A percentile compares a stretch with the other conserved stretches of the same genome.
These are phyloP conservation scores for Moringa oleifera DNA, from an alignment of 345 rosid species.

Conservation along the genomic window DNA sequence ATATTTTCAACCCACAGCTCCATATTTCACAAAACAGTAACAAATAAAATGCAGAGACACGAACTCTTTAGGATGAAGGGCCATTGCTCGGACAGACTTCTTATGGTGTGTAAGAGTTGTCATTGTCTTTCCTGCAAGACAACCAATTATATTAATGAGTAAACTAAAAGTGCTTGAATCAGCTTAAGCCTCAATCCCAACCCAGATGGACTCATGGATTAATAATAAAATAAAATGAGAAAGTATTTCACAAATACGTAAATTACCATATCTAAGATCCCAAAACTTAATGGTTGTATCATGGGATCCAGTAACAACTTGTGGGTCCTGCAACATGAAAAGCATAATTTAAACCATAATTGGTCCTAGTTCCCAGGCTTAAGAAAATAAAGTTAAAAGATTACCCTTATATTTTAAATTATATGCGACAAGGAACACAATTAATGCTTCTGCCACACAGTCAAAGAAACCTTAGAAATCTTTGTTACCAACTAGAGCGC, in stretches of 20 bases:
- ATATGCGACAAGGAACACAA: no score
- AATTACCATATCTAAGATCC: conserved; percentile 93
- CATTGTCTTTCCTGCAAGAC: conserved; percentile 80
- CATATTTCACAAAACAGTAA: conserved; percentile 2
- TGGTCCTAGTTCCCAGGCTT: not conserved
- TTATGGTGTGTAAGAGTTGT: conserved; percentile 92
- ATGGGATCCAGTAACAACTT: conserved; percentile 98
- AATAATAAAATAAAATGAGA: not conserved
- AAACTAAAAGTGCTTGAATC: not conserved
- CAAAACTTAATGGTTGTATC: conserved; percentile 93
- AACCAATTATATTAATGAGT: conserved; percentile 9
- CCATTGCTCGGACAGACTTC: conserved; percentile 97
- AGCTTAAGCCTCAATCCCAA: not conserved
- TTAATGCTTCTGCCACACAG: no score
- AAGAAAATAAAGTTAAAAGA: not conserved
- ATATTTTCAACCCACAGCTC: not conserved
- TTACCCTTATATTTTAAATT: no score
- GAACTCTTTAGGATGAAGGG: conserved; percentile 90
- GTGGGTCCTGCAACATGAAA: conserved; percentile 71
- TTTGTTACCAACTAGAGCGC: no score
- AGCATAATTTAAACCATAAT: conserved; percentile 16
- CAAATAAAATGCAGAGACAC: conserved; percentile 12
- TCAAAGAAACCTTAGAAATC: no score
- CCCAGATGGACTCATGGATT: not conserved
- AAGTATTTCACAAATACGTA: not conserved